phyloP scores from a whole-genome alignment of 23 red algal species.

The Gracilariopsis chorda region DNA sequence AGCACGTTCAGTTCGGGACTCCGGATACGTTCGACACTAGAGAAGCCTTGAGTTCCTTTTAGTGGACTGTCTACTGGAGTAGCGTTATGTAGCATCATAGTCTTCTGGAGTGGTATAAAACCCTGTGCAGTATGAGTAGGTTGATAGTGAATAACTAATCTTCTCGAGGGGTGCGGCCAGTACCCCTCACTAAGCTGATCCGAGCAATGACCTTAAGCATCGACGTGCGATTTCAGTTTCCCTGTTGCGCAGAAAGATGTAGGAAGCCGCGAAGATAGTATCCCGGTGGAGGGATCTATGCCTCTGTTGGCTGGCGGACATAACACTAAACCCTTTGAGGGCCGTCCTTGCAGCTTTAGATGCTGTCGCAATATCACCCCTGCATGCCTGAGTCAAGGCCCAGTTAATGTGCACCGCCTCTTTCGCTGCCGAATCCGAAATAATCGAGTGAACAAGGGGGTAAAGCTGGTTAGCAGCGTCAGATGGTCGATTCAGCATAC shows the following conservation, averaged over 20 bases:
- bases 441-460: slow-evolving; percentile 12
- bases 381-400: slow-evolving; percentile 35
- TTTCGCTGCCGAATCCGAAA: not conserved
- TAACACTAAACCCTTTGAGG: slow-evolving; percentile 1
- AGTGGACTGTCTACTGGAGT: too few relatives aligned
- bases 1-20: too few relatives aligned
- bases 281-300: slow-evolving; percentile 2
- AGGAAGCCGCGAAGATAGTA: slow-evolving; percentile 42
- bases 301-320: not conserved
- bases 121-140: not conserved
- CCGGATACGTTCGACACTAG: too few relatives aligned
- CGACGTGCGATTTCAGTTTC: slow-evolving; percentile 36
- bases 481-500: slow-evolving; percentile 23
- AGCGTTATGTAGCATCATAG: too few relatives aligned
- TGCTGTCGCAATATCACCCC: slow-evolving; percentile 38
- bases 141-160: slow-evolving; percentile 13
- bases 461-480: slow-evolving; percentile 34
- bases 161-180: not conserved
- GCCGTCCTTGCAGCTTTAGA: slow-evolving; percentile 29
- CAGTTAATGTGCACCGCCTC: slow-evolving; percentile 53
- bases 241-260: slow-evolving; percentile 45
- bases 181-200: not conserved
- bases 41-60: too few relatives aligned
- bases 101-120: not conserved
- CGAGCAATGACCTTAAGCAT: slow-evolving; percentile 7